Evolutionary conservation across 2,329 filamentous ascomycete species (phyloP).

Genomic region (Calonectria henricotiae): DNA sequence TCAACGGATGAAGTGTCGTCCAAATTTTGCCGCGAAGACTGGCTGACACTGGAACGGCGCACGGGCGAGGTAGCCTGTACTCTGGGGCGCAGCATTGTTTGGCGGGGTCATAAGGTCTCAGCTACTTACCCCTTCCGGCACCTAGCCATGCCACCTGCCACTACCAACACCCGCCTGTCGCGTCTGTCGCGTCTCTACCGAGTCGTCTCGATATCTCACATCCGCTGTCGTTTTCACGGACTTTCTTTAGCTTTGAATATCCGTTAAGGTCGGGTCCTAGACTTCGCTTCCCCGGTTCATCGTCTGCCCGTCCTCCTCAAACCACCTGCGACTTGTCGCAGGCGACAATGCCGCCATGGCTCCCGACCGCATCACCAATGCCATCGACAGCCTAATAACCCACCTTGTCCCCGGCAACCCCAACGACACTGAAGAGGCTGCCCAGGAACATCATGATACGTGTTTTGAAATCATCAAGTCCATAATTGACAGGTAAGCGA

Average conservation of each 20-base stretch:
- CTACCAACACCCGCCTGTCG: conserved; percentile 50
- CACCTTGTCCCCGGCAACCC: conserved; percentile 79
- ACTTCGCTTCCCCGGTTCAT: background rate
- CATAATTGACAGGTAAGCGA: conserved; percentile 68
- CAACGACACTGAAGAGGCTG: conserved; percentile 77
- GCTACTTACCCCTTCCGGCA: conserved; percentile 44
- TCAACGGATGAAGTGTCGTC: conserved; percentile 57
- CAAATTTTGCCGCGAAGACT: conserved; percentile 57
- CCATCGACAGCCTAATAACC: conserved; percentile 84
- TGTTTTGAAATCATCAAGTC: conserved; percentile 69
- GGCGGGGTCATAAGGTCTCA: conserved; percentile 32
- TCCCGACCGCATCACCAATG: conserved; percentile 81
- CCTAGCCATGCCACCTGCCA: conserved; percentile 41
- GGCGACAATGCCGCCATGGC: conserved; percentile 71
- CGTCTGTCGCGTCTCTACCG: conserved; percentile 50
- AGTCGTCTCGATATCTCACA: conserved; percentile 39
- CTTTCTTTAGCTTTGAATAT: background rate
- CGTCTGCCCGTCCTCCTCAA: background rate
- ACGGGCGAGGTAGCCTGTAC: conserved; percentile 52
- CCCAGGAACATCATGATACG: conserved; percentile 79
- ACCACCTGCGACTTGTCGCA: conserved; percentile 32
- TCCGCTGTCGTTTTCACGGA: conserved; percentile 5
- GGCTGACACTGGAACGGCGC: conserved; percentile 42
- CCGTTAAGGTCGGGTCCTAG: background rate
- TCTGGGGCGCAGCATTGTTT: background rate